Evolutionary conservation across 208 protist species (phyloP).

Genomic region (Phytomonas serpens): DNA sequence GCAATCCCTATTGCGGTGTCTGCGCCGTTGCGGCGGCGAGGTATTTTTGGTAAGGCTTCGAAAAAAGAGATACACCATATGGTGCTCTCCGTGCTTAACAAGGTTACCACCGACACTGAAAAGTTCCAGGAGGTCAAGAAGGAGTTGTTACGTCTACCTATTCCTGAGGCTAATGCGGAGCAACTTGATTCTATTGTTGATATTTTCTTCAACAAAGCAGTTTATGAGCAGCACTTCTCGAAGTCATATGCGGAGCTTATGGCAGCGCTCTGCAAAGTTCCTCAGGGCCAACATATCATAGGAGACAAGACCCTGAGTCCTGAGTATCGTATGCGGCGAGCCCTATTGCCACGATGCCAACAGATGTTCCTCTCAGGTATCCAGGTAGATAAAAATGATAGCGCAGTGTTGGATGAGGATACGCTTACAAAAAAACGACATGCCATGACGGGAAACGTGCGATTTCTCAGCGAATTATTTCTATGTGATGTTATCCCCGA

Average conservation of each 20-base stretch:
- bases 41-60: conserved; percentile 66
- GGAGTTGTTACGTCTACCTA: conserved; percentile 73
- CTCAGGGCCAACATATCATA: conserved; percentile 43
- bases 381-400: neutral
- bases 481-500: conserved; percentile 49
- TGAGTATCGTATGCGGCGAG: conserved; percentile 61
- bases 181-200: conserved; percentile 63
- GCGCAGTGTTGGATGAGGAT: conserved; percentile 15
- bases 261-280: conserved; percentile 46
- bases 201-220: conserved; percentile 75
- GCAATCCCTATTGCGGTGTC: conserved; percentile 57
- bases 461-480: conserved; percentile 73
- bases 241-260: conserved; percentile 70
- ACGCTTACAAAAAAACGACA: conserved; percentile 47
- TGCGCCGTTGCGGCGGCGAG: conserved; percentile 31
- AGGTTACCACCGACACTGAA: conserved; percentile 61
- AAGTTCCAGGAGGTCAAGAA: conserved; percentile 83
- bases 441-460: conserved; percentile 59
- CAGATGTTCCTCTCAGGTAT: conserved; percentile 36
- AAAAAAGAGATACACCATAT: conserved; percentile 68
- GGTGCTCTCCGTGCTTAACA: conserved; percentile 78
- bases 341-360: conserved; percentile 62
- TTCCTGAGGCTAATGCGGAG: conserved; percentile 64
- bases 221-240: conserved; percentile 68
- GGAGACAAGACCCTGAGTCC: conserved; percentile 51